Evolutionary conservation across 1,284 basidiomycete species (phyloP), one percentile per base, ranked within the genome.

Genomic region (Cryptococcus sp.): DNA sequence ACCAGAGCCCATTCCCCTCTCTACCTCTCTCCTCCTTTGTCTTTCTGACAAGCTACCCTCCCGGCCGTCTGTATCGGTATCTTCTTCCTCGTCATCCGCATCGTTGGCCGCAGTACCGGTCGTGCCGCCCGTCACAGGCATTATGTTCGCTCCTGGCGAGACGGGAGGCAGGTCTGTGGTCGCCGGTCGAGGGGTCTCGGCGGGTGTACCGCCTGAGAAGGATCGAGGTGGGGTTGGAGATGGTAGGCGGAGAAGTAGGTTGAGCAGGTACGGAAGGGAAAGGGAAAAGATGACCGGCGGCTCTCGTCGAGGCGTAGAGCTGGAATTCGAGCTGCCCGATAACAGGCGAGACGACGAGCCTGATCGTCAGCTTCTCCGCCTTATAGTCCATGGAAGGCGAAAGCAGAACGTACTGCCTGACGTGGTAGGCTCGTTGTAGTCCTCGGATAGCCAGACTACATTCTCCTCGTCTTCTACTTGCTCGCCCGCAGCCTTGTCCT

Each of bases 201-300:
- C 24, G 1, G 66, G 66, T 18, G 67, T 67, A 0, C 62, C 62
- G 7, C 67, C 67, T 0, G 64, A 55, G 26, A 64, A 56, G 0
- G 60, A 41, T 14, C 58, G 28, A 9, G 60, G 54, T 11, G 57
- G 51, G 9, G 57, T 53, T 3, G 67, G 67, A 0, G 57, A 40
- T 0, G 65, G 64, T 3, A 69, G 54, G 22, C 54, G 54, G 38
- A 63, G 50, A 21, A 69, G 48, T 21, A 69, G 51, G 36, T 50
- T 47, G 43, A 64, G 3, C 4, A 66, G 50, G 50, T 69, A 59
- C 1, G 45, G 25, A 1, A 66, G 40, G 4, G 65, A 52, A 7
- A 69, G 45, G 24, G 56, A 60, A 45, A 65, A 63, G 16, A 68
- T 60, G n/a, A 65, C 50, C 0, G 67, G 67, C 3, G 60, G 59